These are phyloP conservation scores for Terana coerulea DNA, from an alignment of 768 basidiomycete species.

Conservation along the genomic window DNA sequence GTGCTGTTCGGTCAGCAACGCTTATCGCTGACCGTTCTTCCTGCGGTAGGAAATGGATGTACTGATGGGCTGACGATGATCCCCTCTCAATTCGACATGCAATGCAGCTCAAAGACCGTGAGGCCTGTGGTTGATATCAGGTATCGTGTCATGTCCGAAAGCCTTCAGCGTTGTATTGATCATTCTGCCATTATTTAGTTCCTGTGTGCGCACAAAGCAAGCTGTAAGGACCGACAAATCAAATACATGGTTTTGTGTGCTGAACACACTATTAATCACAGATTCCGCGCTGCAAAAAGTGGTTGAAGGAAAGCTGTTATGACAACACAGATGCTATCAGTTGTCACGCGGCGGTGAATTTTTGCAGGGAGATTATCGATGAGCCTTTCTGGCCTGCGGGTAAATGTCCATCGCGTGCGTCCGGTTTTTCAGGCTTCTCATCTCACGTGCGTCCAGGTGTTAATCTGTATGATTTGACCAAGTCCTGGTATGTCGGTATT, in stretches of 20 bases:
- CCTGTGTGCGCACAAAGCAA: constrained; percentile 43
- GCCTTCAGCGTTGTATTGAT: neutral
- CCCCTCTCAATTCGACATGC: constrained; percentile 48
- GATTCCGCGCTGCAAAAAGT: constrained; percentile 44
- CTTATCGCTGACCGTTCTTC: neutral
- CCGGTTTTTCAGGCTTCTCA: neutral
- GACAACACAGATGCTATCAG: constrained; percentile 39
- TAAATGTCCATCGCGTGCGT: constrained; percentile 11
- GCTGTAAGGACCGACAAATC: constrained; percentile 26
- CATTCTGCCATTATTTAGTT: constrained; percentile 18
- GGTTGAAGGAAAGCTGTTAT: constrained; percentile 35
- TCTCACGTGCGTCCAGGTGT: constrained; percentile 28
- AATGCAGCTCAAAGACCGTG: constrained; percentile 43
- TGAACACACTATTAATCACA: constrained; percentile 5
- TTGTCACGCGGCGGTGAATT: constrained; percentile 37
- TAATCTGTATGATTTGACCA: constrained; percentile 71
- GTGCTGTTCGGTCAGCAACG: constrained; percentile 5
- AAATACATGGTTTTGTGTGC: neutral
- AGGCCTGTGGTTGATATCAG: constrained; percentile 46
- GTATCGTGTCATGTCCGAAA: constrained; percentile 12
- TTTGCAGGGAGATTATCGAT: constrained; percentile 32
- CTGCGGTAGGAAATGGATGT: constrained; percentile 39
- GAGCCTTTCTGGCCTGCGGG: constrained; percentile 28
- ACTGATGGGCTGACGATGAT: constrained; percentile 37
- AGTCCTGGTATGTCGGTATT: constrained; percentile 16